phyloP scores from a whole-genome alignment of 2,329 filamentous ascomycete species.

The Raffaelea ambrosiae region DNA sequence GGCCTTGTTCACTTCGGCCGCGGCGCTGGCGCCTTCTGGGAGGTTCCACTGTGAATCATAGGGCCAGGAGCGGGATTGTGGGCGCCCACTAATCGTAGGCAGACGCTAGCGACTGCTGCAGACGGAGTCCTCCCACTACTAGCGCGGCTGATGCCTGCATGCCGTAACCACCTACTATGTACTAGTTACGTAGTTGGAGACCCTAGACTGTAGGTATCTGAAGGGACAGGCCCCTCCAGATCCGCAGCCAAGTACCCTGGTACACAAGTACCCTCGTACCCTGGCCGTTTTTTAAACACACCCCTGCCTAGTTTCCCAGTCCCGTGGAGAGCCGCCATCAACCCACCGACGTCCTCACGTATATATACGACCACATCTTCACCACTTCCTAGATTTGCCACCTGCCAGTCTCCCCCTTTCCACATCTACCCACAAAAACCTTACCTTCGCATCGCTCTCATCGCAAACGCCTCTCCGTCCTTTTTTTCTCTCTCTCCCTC shows the following conservation, averaged over 20 bases:
- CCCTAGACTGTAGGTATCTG: too few species aligned
- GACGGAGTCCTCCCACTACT: neutral
- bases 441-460: neutral
- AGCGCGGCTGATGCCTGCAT: too few species aligned
- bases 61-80: too few species aligned
- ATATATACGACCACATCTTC: conserved; percentile 3
- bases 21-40: neutral
- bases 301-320: conserved; percentile 1
- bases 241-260: neutral
- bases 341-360: conserved; percentile 3
- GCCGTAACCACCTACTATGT: too few species aligned
- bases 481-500: neutral
- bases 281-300: neutral
- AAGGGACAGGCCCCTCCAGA: neutral
- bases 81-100: too few species aligned
- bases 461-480: neutral
- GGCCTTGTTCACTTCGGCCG: too few species aligned
- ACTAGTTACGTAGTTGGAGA: too few species aligned
- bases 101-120: neutral
- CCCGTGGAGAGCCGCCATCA: conserved; percentile 5
- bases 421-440: neutral
- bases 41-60: neutral
- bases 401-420: neutral
- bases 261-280: neutral
- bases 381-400: neutral